Evolutionary conservation across 495 filamentous ascomycete genomes (phyloP), one percentile per base, ranked within the genome.

Genomic region (Xylaria curta): DNA sequence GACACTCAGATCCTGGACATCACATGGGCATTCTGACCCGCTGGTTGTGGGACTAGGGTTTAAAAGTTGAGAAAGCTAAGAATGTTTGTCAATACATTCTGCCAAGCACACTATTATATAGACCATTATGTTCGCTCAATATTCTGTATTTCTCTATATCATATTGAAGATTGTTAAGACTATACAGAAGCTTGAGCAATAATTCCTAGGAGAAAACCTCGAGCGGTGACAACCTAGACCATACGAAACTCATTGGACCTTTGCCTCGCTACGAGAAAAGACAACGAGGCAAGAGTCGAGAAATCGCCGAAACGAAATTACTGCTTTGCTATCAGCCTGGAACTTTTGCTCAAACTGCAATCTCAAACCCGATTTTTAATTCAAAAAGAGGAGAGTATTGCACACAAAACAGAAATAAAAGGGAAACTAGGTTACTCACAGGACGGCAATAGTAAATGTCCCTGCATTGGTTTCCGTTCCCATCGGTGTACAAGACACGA

Each of bases 191-290:
- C 26, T 13, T 13, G 13, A 56, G 26, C 13, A 17, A 56, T 56
- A 7, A 4, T 56, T 56, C 13, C 26, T 28, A 56, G 53, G 24
- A 13, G 3, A 51, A 31, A 56, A 56, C 53, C 53, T 56, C 26
- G 6, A 56, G 26, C 24, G 26, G 53, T 56, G 53, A 56, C 53
- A 56, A 56, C 24, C 53, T 17, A 56, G 53, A 56, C 53, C 24
- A 31, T 6, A 28, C 12, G 21, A 24, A 56, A 56, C 13, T 26
- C 24, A 28, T 2, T 0, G 8, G 49, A 24, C 53, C 1, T 19
- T 17, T 56, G 4, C 26, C 26, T 26, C 53, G 0, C 4, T n/a
- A 31, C 53, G 53, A 56, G 24, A 28, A 24, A 15, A 4, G 4
- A 17, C 26, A 17, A 4, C 13, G 26, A 31, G 3, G 26, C 0